Percentiles rank a stretch among this genome's conserved stretches.
Conservation (phyloP, 2,329 filamentous ascomycete genomes). For the Dryadomyces sulphureus region DNA sequence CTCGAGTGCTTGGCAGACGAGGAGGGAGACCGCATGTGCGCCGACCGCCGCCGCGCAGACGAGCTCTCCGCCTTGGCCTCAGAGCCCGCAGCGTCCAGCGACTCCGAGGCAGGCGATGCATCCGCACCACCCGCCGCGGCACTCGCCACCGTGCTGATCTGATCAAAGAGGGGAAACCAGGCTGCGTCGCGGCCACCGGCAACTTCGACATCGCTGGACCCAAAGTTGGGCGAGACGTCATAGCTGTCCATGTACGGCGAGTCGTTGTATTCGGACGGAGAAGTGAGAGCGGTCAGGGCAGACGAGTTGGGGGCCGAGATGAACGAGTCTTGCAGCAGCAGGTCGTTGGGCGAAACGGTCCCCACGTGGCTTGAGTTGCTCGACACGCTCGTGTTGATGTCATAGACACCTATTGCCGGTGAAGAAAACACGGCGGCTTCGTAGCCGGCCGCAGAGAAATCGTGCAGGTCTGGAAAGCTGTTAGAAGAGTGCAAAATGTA, state of each 20-base stretch:
- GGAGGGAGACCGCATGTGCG: slow-evolving; percentile 23
- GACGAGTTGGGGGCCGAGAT: slow-evolving; percentile 69
- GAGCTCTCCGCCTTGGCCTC: slow-evolving; percentile 25
- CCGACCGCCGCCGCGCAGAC: slow-evolving; percentile 31
- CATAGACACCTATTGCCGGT: slow-evolving; percentile 36
- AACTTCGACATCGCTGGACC: slow-evolving; percentile 38
- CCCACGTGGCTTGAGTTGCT: slow-evolving; percentile 39
- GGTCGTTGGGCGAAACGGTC: slow-evolving; percentile 75
- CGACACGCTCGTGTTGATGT: slow-evolving; percentile 26
- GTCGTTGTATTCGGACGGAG: slow-evolving; percentile 63
- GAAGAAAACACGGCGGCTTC: slow-evolving; percentile 41
- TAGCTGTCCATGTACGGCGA: slow-evolving; percentile 64
- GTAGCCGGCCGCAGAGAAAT: slow-evolving; percentile 34
- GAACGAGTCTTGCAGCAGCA: slow-evolving; percentile 54
- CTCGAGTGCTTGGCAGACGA: slow-evolving; percentile 45
- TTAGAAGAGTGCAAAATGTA: background rate
- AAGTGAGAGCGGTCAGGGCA: slow-evolving; percentile 71
- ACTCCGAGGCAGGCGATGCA: slow-evolving; percentile 23
- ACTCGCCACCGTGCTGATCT: slow-evolving; percentile 18
- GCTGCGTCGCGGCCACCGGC: slow-evolving; percentile 29
- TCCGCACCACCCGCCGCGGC: slow-evolving; percentile 13
- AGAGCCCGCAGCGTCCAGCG: slow-evolving; percentile 13
- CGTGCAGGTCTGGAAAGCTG: slow-evolving; percentile 31
- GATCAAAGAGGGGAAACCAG: slow-evolving; percentile 65
- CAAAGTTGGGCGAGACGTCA: slow-evolving; percentile 67